Evolutionary conservation across 495 filamentous ascomycete species (phyloP).

Genomic region (Trichoderma parareesei): DNA sequence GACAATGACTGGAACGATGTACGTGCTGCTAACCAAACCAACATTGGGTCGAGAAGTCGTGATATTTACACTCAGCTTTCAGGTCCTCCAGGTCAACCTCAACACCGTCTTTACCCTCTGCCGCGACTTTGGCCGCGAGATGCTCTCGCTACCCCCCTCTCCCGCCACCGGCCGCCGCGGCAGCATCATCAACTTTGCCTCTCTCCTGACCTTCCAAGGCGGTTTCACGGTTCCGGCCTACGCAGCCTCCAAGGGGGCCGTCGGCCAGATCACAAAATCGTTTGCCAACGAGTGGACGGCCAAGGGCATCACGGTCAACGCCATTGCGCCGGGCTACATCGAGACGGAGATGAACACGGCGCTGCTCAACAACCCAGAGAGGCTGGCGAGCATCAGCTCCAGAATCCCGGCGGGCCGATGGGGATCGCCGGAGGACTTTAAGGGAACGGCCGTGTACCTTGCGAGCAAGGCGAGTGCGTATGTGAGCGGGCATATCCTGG

Average conservation of each 20-base stretch:
- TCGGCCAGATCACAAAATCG: slow-evolving; percentile 80
- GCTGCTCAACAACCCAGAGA: slow-evolving; percentile 59
- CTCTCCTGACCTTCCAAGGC: slow-evolving; percentile 81
- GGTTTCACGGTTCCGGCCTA: slow-evolving; percentile 88
- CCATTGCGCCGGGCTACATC: slow-evolving; percentile 74
- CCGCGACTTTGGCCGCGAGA: slow-evolving; percentile 78
- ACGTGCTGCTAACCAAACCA: neutral
- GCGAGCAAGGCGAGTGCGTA: slow-evolving; percentile 69
- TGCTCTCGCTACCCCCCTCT: slow-evolving; percentile 53
- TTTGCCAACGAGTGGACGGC: slow-evolving; percentile 81
- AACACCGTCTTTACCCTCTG: slow-evolving; percentile 74
- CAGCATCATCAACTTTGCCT: slow-evolving; percentile 79
- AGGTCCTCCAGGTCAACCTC: slow-evolving; percentile 80
- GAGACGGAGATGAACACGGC: slow-evolving; percentile 90
- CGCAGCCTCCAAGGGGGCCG: slow-evolving; percentile 79
- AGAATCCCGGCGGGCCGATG: slow-evolving; percentile 82
- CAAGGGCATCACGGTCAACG: slow-evolving; percentile 72
- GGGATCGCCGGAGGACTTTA: slow-evolving; percentile 84
- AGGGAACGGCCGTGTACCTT: slow-evolving; percentile 72
- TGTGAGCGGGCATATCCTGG: slow-evolving; percentile 71
- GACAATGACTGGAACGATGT: slow-evolving; percentile 74
- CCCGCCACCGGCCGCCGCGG: slow-evolving; percentile 52
- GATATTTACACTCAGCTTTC: neutral
- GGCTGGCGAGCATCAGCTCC: slow-evolving; percentile 65
- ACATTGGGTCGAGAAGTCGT: neutral